Percentiles rank a stretch among this genome's conserved stretches.
Conservation (phyloP, 2,329 filamentous ascomycete species). For the Paradendryphiella salina region DNA sequence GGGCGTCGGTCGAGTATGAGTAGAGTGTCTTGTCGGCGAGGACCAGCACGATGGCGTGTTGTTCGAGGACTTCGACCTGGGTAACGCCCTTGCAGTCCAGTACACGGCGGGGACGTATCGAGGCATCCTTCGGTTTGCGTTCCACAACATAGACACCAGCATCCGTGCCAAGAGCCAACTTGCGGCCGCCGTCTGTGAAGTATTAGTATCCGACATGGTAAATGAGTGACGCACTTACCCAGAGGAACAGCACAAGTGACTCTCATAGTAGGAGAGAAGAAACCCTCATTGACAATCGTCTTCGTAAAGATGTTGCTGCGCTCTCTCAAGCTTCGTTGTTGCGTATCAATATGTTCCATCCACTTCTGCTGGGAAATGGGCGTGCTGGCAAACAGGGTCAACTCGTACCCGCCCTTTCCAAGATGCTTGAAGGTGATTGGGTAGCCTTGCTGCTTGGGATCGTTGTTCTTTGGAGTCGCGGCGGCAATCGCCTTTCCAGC, state of each 20-base stretch:
- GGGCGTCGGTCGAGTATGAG: conserved; percentile 83
- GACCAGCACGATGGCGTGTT: conserved; percentile 89
- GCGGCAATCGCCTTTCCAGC: conserved; percentile 55
- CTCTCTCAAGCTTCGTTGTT: conserved; percentile 83
- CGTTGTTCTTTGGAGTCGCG: conserved; percentile 43
- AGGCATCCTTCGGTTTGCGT: conserved; percentile 80
- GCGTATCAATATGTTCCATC: conserved; percentile 91
- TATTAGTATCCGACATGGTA: conserved; percentile 24
- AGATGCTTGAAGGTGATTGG: conserved; percentile 96
- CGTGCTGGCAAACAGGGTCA: conserved; percentile 84
- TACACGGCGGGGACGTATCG: conserved; percentile 74
- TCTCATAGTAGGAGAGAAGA: conserved; percentile 84
- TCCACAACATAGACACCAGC: conserved; percentile 91
- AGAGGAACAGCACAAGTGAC: conserved; percentile 95
- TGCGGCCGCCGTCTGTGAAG: conserved; percentile 80
- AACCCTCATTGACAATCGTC: conserved; percentile 75
- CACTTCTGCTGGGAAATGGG: conserved; percentile 90
- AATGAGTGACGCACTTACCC: conserved; percentile 58
- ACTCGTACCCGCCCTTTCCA: conserved; percentile 91
- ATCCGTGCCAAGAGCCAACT: conserved; percentile 92
- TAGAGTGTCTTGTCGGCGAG: conserved; percentile 90
- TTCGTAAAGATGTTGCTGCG: conserved; percentile 71
- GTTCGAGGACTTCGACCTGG: conserved; percentile 93
- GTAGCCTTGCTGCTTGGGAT: conserved; percentile 70
- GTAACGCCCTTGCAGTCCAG: conserved; percentile 86